phyloP scores from a whole-genome alignment of 176 grass and related monocot genomes.

The Zea luxurians region DNA sequence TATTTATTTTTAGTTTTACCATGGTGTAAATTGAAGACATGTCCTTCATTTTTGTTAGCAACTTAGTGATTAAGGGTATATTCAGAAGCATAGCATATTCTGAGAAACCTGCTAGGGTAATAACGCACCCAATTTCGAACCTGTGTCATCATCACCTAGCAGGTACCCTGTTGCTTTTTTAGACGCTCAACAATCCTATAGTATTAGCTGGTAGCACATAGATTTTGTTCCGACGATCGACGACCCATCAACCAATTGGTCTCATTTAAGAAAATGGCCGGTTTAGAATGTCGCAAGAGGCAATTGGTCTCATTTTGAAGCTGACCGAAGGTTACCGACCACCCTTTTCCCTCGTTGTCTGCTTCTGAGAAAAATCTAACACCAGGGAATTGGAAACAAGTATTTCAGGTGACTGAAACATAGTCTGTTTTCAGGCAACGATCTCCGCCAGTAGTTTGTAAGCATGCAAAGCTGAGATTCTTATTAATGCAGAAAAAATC shows the following conservation, averaged over 20 bases:
- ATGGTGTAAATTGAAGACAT: background rate
- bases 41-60: background rate
- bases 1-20: background rate
- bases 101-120: slow-evolving; percentile 20
- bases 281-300: slow-evolving; percentile 22
- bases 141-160: slow-evolving; percentile 6
- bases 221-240: slow-evolving; percentile 13
- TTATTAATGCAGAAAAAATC: too few species aligned
- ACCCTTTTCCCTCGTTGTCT: slow-evolving; percentile 34
- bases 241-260: slow-evolving; percentile 19
- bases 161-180: slow-evolving; percentile 24
- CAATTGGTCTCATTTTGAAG: slow-evolving; percentile 44
- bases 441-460: too few species aligned
- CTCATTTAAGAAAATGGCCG: background rate
- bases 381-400: slow-evolving; percentile 5
- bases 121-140: slow-evolving; percentile 8
- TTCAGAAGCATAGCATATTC: slow-evolving; percentile 30
- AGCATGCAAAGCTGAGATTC: too few species aligned
- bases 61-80: slow-evolving; percentile 1
- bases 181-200: background rate
- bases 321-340: slow-evolving; percentile 50
- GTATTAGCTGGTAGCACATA: slow-evolving; percentile 23
- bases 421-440: too few species aligned
- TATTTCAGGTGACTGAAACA: background rate
- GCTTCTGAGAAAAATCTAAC: slow-evolving; percentile 40